Percentiles rank a stretch among this genome's conserved stretches.
Conservation (phyloP, 805 yeast species). For the Kazachstania kunashirensis region DNA sequence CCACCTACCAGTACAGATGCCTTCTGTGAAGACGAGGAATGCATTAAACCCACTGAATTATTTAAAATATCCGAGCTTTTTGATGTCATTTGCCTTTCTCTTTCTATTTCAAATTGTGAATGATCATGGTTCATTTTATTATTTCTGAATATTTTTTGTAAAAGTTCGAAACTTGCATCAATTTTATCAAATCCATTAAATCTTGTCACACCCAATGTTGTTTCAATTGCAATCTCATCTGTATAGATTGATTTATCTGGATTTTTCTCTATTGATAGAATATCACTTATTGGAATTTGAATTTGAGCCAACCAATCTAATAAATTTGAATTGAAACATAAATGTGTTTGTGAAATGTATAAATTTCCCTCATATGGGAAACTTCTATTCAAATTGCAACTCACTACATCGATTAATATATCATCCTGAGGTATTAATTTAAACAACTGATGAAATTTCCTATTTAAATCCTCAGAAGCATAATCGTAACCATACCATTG, state of each 20-base stretch:
- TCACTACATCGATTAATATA: conserved; percentile 69
- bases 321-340: conserved; percentile 74
- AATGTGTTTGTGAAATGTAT: conserved; percentile 64
- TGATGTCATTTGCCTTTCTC: too few relatives aligned
- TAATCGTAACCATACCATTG: conserved; percentile 29
- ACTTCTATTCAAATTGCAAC: conserved; percentile 83
- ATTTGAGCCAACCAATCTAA: conserved; percentile 87
- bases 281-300: conserved; percentile 60
- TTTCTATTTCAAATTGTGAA: too few relatives aligned
- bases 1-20: neutral
- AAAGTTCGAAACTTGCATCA: conserved; percentile 62
- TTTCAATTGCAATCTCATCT: conserved; percentile 66
- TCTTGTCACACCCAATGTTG: conserved; percentile 53
- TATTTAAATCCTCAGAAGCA: conserved; percentile 53
- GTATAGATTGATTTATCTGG: conserved; percentile 40
- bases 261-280: conserved; percentile 53
- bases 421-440: conserved; percentile 58
- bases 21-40: neutral
- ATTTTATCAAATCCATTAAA: conserved; percentile 85
- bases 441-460: conserved; percentile 70
- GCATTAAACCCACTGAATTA: conserved; percentile 2
- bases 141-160: conserved; percentile 56
- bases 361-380: conserved; percentile 80
- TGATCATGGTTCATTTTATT: too few relatives aligned
- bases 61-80: conserved; percentile 4